Base-by-base conservation (phyloP, 2,329 filamentous ascomycete species). In the Colletotrichum theobromicola region DNA sequence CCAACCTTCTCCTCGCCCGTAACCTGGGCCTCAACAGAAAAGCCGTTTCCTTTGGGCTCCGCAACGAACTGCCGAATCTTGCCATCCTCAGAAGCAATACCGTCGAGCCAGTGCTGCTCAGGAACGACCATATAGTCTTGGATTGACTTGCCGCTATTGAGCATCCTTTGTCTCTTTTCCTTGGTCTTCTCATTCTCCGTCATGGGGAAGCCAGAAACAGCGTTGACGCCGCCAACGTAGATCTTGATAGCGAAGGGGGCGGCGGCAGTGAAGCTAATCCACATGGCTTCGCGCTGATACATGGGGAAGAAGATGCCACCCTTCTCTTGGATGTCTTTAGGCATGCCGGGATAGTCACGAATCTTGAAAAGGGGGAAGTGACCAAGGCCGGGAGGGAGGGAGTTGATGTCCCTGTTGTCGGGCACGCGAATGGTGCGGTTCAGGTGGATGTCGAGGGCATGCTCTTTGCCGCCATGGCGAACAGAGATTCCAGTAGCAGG, bases 61-160 rank as follows among this genome's bases (percentile, higher is more conserved):
- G 87, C 86, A 4, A 88, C 85, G 72, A 89, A 89, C 73, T 89
- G 87, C 12, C 84, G 81, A 6, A 88, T 84, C 1, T 78, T 77
- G 12, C 85, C 84, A 28, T 83, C 77, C 1, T 78, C 72, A 13
- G 77, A 77, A 0, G 81, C 84, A 30, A 86, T 81, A 3, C 85
- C 85, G 74, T 87, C 85, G 1, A 88, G 78, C 85, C 84, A 86
- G 5, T 32, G 69, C 71, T 87, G 85, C 0, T 72, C 16, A 4
- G 84, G 84, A 0, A 82, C 76, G 7, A 86, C 82, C 12, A 87
- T 65, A 66, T 82, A 79, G 67, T 83, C 80, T n/a, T 81, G 81
- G 12, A 81, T 70, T 24, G 15, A 70, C 55, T 77, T 66, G 3
- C 70, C 62, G 0, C 72, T 12, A 1, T 30, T n/a, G 15, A 69